phyloP scores from a whole-genome alignment of 306 rosid species.

The Fragaria nilgerrensis region DNA sequence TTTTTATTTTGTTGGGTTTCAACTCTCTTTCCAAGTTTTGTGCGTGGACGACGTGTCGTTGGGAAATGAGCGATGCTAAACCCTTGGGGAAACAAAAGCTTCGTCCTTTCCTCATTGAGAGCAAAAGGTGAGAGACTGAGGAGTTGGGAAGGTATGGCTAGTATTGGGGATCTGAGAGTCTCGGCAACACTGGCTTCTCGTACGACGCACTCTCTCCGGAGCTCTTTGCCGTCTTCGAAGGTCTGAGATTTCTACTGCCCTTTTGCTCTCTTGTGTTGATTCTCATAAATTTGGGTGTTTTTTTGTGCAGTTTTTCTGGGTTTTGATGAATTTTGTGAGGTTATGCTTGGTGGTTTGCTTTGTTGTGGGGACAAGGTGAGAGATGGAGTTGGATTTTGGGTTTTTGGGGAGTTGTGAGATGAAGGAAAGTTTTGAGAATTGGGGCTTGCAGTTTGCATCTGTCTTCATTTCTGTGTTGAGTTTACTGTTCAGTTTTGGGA shows the following conservation, averaged over 20 bases:
- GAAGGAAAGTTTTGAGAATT: neutral
- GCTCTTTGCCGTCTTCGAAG: constrained; percentile 56
- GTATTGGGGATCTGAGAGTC: constrained; percentile 68
- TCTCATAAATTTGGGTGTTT: neutral
- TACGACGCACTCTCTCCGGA: constrained; percentile 44
- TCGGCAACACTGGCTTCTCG: constrained; percentile 63
- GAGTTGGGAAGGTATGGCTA: constrained; percentile 47
- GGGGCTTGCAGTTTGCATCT: neutral
- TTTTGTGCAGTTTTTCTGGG: constrained; percentile 8
- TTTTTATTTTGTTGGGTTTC: neutral
- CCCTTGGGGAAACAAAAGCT: neutral
- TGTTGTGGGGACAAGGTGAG: neutral
- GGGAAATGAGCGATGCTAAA: neutral
- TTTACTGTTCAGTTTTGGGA: neutral
- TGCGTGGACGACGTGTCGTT: constrained; percentile 17
- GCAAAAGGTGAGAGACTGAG: neutral
- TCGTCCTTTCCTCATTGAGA: neutral
- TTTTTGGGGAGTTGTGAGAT: neutral
- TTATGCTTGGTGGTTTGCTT: neutral
- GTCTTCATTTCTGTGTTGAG: neutral
- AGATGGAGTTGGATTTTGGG: constrained; percentile 16
- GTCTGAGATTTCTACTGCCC: constrained; percentile 23
- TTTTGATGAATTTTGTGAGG: neutral
- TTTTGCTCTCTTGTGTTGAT: constrained; percentile 9
- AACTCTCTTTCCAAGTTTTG: neutral